Base-by-base conservation (phyloP, 2,329 filamentous ascomycete species). In the Gliomastix tumulicola region DNA sequence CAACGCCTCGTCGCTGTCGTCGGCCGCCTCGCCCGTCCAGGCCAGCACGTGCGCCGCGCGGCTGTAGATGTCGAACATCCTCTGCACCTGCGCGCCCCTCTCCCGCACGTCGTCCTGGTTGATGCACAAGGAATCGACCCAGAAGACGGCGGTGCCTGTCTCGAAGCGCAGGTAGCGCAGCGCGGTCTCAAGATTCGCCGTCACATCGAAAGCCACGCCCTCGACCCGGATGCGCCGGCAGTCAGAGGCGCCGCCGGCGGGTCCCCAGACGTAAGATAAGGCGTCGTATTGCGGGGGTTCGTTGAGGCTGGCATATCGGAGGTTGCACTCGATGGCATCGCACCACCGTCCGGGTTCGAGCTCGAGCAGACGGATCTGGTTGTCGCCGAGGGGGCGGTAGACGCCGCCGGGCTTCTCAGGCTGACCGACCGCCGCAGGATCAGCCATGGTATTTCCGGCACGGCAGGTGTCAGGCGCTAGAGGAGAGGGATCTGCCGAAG, bases 51-150 rank as follows among this genome's bases (percentile, higher is more conserved):
- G 9, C 12, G 10, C 21, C 9, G 32, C 17, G 9, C 12, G 15
- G 9, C n/a, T 10, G 32, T 37, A 37, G 18, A 37, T 37, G 7
- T 37, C 35, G 25, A 10, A n/a, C 35, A 37, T 37, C 16, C 18
- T 10, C n/a, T 9, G n/a, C 2, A 37, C 35, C 35, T 37, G 35
- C 10, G 15, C 19, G 16, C 16, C 20, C 19, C 21, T 30, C 27
- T 37, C 35, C 11, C 32, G 25, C 11, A 30, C n/a, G 17, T n/a
- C 27, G 15, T 25, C 21, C 17, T 34, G 27, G 22, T 15, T 21
- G 30, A 32, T 22, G 20, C 32, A 27, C 15, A 38, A 21, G 13
- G 20, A 10, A 31, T 33, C 22, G 12, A 15, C 19, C 5, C 35
- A 37, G 7, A 36, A 23, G 9, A 17, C 20, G 15, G 13, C 12